Base-by-base conservation (phyloP, 345 rosid genomes). In the Balakata baccata region DNA sequence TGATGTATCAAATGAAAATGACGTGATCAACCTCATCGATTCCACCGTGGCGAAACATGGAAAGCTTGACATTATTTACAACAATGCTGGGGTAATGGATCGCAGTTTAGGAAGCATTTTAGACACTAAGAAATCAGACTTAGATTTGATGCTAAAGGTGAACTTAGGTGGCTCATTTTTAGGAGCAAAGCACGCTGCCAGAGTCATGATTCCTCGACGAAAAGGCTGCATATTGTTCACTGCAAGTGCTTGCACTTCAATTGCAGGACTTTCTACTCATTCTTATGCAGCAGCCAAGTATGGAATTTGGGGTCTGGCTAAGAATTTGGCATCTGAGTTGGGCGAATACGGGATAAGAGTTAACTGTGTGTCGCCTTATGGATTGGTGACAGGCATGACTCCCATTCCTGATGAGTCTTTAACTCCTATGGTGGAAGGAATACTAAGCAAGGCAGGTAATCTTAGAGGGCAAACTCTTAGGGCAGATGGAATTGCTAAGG, bases 1-100 rank as follows among this genome's bases (percentile, higher is more conserved):
- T 8, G 83, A 86, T 5, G 76, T 81, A 20, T 66, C 87, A 1
- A 73, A 78, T 0, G 89, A 84, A 77, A 73, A 76, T 0, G 82
- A 84, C 3, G 39, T 86, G 5, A 37, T 10, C 62, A 59, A 68
- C 34, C 76, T 81, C 0, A 71, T 85, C 5, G 83, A 87, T 39
- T 11, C 77, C 22, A 60, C 86, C 62, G 37, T 85, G 3, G 57
- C 77, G 3, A 75, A 66, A 43, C 66, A 78, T 12, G 85, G 87
- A 18, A 81, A 71, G 51, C 85, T 86, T 7, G 87, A 86, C 51
- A 78, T 84, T 0, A 84, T 86, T 85, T 77, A 43, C 76, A 79
- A 77, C 78, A 84, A 84, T 20, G 87, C 86, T 2, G 86, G 88
- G 7, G 20, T 80, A 45, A 1, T 78, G 1, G 86, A 80, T 62